Evolutionary conservation across 495 filamentous ascomycete genomes (phyloP).

Genomic region (Lophium mytilinum): DNA sequence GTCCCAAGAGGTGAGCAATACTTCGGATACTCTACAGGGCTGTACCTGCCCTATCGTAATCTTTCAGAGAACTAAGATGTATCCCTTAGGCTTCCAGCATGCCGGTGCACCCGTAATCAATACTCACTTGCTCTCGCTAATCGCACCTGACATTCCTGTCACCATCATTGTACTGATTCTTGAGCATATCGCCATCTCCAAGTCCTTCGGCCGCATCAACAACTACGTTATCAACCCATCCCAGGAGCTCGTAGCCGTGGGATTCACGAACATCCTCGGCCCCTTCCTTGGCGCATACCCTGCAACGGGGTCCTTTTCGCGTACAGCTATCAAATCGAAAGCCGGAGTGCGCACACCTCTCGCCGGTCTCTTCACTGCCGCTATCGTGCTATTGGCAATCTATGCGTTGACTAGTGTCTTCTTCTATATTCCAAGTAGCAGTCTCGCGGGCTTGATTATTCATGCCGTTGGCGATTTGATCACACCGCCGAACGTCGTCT

Average conservation of each 20-base stretch:
- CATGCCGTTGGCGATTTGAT: constrained; percentile 94
- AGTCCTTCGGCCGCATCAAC: constrained; percentile 93
- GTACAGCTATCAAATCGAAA: constrained; percentile 96
- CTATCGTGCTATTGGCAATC: constrained; percentile 83
- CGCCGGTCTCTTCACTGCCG: constrained; percentile 81
- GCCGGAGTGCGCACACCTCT: constrained; percentile 91
- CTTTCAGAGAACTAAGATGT: too few relatives aligned
- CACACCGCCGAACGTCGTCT: constrained; percentile 84
- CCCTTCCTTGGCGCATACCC: constrained; percentile 93
- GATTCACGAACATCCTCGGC: constrained; percentile 81
- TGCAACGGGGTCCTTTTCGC: constrained; percentile 91
- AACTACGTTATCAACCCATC: constrained; percentile 96
- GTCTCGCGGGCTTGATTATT: constrained; percentile 87
- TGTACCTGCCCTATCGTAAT: too few relatives aligned
- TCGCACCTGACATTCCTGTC: constrained; percentile 60
- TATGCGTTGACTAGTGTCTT: constrained; percentile 91
- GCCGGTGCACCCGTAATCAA: constrained; percentile 66
- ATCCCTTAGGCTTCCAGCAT: constrained; percentile 57
- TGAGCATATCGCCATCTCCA: constrained; percentile 78
- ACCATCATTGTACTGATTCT: constrained; percentile 89
- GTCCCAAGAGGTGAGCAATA: constrained; percentile 58
- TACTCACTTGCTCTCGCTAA: constrained; percentile 49
- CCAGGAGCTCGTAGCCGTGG: constrained; percentile 92
- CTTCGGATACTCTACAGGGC: neutral
- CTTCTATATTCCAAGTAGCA: constrained; percentile 82